Base-by-base conservation (phyloP, 441 rosid genomes). In the Theobroma grandiflorum region DNA sequence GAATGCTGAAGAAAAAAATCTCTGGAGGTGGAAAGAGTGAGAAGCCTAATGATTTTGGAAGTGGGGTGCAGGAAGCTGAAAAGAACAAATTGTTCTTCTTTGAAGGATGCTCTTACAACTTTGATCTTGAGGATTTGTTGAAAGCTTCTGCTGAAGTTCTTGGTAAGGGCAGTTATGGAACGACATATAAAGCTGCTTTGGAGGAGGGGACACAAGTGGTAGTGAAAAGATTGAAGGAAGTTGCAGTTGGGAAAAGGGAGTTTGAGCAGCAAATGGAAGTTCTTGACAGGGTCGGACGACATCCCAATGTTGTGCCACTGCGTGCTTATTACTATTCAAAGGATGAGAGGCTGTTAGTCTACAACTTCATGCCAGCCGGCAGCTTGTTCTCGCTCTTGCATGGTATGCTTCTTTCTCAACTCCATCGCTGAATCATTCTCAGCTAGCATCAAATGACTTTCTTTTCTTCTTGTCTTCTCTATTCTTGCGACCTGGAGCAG, bases 141-240 rank as follows among this genome's bases (percentile, higher is more conserved):
- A 89, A 88, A 82, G 95, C 95, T 74, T 91, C 95, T 0, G 95
- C 95, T 2, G 95, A 91, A 83, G 91, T 90, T 80, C 90, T 91
- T 0, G 95, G 95, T n/a, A 89, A 89, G 82, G 95, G 95, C 18
- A 87, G 88, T 43, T 85, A 81, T 0, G 95, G 95, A 55, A 90
- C 93, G 0, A 86, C 95, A 3, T 91, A 91, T 68, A 91, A 90
- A 82, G 95, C 95, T 8, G 85, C 87, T 16, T 84, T 91, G 69
- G 95, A 91, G 84, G 93, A 89, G 50, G 88, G 92, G 8, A 90
- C 90, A 14, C 87, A 89, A 0, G 91, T 91, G 8, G 93, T 89
- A 18, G 93, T 91, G 80, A 91, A 90, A 83, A 85, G 95, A 79
- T 79, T 91, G 79, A 89, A 88, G 89, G 93, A 91, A 82, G 90